A percentile compares a stretch with the other conserved stretches of the same genome.
These are phyloP conservation scores for Fusarium nanum DNA, from an alignment of 2,329 filamentous ascomycete genomes.

Conservation along the genomic window DNA sequence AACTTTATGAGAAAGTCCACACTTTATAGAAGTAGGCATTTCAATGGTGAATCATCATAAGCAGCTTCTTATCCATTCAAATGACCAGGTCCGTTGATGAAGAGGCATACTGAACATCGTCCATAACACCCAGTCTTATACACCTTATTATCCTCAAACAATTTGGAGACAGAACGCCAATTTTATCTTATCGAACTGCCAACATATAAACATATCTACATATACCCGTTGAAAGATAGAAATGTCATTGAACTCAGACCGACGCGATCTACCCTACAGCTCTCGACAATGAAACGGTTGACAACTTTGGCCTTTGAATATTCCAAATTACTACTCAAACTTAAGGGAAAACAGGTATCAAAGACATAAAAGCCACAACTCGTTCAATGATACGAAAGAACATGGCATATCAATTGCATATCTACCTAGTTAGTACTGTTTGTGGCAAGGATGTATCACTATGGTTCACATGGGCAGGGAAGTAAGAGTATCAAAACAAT, in stretches of 20 bases:
- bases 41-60: not conserved
- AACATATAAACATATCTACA: not conserved
- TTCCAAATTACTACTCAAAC: not conserved
- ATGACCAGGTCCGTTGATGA: not conserved
- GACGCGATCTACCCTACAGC: not conserved
- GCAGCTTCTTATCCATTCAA: not conserved
- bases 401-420: not conserved
- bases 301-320: not conserved
- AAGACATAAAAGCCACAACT: not conserved
- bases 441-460: not conserved
- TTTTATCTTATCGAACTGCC: not conserved
- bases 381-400: not conserved
- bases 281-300: not conserved
- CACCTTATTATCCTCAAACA: not conserved
- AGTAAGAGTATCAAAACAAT: constrained; percentile 15
- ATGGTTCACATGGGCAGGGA: not conserved
- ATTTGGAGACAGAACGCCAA: not conserved
- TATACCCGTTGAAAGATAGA: not conserved
- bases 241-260: not conserved
- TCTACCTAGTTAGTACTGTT: not conserved
- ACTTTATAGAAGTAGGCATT: not conserved
- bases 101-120: not conserved
- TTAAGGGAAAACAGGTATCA: not conserved
- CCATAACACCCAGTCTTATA: not conserved
- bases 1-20: no score